A percentile compares a stretch with the other conserved stretches of the same genome.
Conservation (phyloP, 768 basidiomycete species). For the Phylloporus rhodoxanthus region DNA sequence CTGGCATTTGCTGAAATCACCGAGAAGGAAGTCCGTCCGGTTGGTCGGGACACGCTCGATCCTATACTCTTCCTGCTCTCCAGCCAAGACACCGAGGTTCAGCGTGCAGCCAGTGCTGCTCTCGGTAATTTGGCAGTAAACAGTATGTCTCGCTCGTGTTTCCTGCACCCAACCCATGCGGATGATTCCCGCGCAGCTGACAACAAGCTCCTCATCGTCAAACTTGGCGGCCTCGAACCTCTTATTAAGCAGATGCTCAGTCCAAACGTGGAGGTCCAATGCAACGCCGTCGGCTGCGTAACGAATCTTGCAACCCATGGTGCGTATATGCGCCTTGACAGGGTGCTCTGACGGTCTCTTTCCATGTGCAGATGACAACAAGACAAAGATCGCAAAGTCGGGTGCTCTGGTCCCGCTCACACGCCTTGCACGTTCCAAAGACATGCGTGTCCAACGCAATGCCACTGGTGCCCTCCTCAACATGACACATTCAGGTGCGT, state of each 20-base stretch:
- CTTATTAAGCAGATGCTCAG: conserved; percentile 98
- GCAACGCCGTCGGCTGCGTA: conserved; percentile 98
- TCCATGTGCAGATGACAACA: conserved; percentile 80
- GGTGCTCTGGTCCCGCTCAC: conserved; percentile 98
- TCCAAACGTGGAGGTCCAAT: conserved; percentile 98
- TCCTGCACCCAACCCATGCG: conserved; percentile 7
- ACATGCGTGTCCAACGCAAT: conserved; percentile 98
- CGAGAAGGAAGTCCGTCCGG: conserved; percentile 97
- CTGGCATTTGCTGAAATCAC: conserved; percentile 99
- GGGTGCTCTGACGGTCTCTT: conserved; percentile 4
- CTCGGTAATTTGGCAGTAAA: conserved; percentile 97
- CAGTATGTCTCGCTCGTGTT: conserved; percentile 52
- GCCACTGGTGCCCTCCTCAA: conserved; percentile 97
- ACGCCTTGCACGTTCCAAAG: conserved; percentile 91
- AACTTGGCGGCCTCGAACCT: conserved; percentile 94
- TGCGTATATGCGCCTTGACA: conserved; percentile 32
- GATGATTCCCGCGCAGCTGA: conserved; percentile 55
- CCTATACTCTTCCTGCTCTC: conserved; percentile 96
- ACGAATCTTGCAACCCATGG: conserved; percentile 98
- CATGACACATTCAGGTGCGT: conserved; percentile 96
- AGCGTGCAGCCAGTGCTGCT: conserved; percentile 95
- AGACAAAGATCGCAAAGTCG: conserved; percentile 99
- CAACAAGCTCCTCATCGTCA: conserved; percentile 98
- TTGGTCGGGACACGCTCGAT: conserved; percentile 94
- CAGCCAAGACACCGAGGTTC: conserved; percentile 97